Conservation (phyloP, 73 alveolate species). For the Tetrahymena thermophila region DNA sequence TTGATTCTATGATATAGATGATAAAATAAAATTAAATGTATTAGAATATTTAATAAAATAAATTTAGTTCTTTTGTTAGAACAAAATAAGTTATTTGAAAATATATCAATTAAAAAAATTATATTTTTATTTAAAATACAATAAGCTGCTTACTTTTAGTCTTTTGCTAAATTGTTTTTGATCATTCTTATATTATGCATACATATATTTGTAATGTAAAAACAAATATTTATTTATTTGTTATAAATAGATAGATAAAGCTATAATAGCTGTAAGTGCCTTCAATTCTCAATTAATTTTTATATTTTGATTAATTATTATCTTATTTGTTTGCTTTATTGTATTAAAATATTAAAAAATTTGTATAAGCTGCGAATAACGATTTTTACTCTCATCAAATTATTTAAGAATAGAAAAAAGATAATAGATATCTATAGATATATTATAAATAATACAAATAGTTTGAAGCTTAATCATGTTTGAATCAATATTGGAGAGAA, state of each 20-base stretch:
- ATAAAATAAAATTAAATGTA: too few relatives aligned
- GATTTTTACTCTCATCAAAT: not conserved
- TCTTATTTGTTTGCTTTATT: not conserved
- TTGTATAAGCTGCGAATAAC: not conserved
- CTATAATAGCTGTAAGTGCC: not conserved
- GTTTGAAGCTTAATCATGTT: not conserved
- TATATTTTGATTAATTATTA: too few relatives aligned
- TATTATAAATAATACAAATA: too few relatives aligned
- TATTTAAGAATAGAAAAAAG: not conserved
- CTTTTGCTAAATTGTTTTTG: too few relatives aligned
- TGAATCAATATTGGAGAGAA: constrained; percentile 77
- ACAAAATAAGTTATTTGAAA: not conserved
- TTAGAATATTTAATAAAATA: too few relatives aligned
- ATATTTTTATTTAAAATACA: too few relatives aligned
- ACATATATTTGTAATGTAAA: not conserved
- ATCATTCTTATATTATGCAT: too few relatives aligned
- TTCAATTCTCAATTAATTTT: not conserved
- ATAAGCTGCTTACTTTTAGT: not conserved
- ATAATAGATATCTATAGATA: too few relatives aligned
- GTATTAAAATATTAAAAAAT: not conserved
- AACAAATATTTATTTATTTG: too few relatives aligned
- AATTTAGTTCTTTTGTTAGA: not conserved
- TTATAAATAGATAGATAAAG: not conserved
- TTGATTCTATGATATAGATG: too few relatives aligned
- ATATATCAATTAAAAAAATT: too few relatives aligned